Evolutionary conservation across 768 basidiomycete genomes (phyloP), one percentile per base, ranked within the genome.

Genomic region (Xerocomellus chrysenteron): DNA sequence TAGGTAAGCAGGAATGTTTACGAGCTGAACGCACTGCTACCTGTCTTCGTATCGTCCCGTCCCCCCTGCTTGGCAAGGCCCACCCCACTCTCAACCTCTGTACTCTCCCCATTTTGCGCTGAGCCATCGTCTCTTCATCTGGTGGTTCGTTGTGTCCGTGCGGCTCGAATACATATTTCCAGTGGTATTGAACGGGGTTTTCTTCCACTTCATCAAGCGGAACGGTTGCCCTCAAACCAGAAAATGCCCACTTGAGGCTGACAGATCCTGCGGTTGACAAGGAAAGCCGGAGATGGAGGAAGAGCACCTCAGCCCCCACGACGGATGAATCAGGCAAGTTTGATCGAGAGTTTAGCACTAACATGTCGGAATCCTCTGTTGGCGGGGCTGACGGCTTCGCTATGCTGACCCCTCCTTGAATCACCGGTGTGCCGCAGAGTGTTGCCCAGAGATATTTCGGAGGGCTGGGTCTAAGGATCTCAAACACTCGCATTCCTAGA

Each of bases 291-390:
- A 68, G 56, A 37, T 69, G 55, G n/a, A 67, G 58, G 26, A 42
- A 65, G 12, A 67, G 55, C 30, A 56, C 55, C 5, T 49, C 8
- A 19, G 47, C 50, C 41, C 53, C 50, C 3, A 45, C 43, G 2
- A 8, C 7, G 1, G 51, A 48, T 16, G 56, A 17, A 42, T 55
- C 48, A 26, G 40, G 39, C 11, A 47, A 50, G 33, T 59, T 61
- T 6, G 56, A 60, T 17, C 67, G 59, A 9, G 58, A 64, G 24
- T 45, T 58, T n/a, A 67, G 57, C 16, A 67, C 65, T 11, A 60
- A 43, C 24, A 67, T 60, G 12, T 62, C 56, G 8, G 62, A 68
- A 35, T 62, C 59, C 28, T 68, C 56, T 17, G n/a, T 56, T 5
- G 57, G 65, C 13, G 30, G 50, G 8, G 28, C 53, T 24, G 57